Evolutionary conservation across 495 filamentous ascomycete genomes (phyloP).

Genomic region (Penicillium bialowiezense): DNA sequence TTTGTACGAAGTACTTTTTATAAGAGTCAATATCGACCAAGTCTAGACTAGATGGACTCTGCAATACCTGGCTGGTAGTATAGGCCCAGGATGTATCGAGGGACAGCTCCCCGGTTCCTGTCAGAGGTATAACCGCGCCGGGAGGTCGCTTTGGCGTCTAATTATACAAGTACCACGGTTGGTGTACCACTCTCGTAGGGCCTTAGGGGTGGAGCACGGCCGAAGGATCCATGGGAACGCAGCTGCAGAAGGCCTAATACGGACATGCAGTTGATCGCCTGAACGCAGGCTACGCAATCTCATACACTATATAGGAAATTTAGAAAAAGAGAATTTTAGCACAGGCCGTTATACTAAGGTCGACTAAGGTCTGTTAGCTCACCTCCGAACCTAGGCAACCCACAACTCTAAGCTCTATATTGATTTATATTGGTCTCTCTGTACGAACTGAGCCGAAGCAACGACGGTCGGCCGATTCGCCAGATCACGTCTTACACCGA

Average conservation of each 20-base stretch:
- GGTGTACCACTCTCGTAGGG: not conserved
- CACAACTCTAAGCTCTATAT: too few relatives aligned
- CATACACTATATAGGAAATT: too few relatives aligned
- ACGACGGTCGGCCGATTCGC: slow-evolving; percentile 4
- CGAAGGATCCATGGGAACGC: slow-evolving; percentile 2
- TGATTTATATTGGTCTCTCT: too few relatives aligned
- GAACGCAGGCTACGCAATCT: slow-evolving; percentile 3
- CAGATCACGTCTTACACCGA: slow-evolving; percentile 21
- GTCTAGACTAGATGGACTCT: not conserved
- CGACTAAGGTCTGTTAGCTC: too few relatives aligned
- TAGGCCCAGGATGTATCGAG: too few relatives aligned
- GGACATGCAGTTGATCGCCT: slow-evolving; percentile 6
- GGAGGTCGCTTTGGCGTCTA: slow-evolving; percentile 26
- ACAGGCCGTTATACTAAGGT: not conserved
- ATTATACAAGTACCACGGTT: not conserved
- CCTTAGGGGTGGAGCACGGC: slow-evolving; percentile 14
- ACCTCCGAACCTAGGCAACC: too few relatives aligned
- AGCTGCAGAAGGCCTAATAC: slow-evolving; percentile 10
- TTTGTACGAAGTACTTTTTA: too few relatives aligned
- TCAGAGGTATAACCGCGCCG: slow-evolving; percentile 10
- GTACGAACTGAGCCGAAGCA: not conserved
- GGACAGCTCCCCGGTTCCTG: too few relatives aligned
- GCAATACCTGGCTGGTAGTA: too few relatives aligned
- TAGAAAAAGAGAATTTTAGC: too few relatives aligned
- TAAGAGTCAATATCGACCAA: too few relatives aligned